These are phyloP conservation scores for Thelephora terrestris DNA, from an alignment of 1,284 basidiomycete species.

Conservation along the genomic window DNA sequence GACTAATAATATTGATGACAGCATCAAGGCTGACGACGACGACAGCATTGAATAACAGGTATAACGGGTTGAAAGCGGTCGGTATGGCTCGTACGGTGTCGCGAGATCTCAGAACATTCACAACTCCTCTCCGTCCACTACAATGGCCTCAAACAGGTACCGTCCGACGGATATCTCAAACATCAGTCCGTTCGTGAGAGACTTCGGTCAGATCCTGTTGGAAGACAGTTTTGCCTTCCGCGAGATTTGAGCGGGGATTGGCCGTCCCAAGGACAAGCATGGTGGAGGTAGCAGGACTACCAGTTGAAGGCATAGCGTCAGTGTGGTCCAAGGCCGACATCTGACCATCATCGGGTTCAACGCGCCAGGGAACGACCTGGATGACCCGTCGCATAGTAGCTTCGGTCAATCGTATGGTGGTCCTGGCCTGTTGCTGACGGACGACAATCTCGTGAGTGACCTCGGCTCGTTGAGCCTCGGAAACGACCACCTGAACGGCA, in stretches of 20 bases:
- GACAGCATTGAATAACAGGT: no score
- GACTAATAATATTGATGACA: no score
- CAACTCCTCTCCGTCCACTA: constrained; percentile 32
- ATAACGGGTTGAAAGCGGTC: constrained; percentile 49
- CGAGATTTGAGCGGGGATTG: no score
- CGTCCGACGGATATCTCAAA: constrained; percentile 56
- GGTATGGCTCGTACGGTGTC: constrained; percentile 53
- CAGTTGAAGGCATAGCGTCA: constrained; percentile 78
- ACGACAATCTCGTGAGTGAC: no score
- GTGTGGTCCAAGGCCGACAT: constrained; percentile 69
- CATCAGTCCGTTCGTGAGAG: constrained; percentile 71
- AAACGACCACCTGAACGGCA: no score
- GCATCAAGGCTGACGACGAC: no score
- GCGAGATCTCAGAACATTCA: constrained; percentile 39
- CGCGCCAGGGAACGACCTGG: no score
- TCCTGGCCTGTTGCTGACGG: constrained; percentile 56
- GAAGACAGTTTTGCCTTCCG: constrained; percentile 58
- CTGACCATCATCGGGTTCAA: constrained; percentile 60
- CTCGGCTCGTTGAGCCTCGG: no score
- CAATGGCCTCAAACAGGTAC: constrained; percentile 35
- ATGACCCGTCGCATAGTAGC: constrained; percentile 30
- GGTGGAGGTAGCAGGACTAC: constrained; percentile 73
- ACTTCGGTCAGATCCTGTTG: constrained; percentile 65
- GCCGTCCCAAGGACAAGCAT: no score
- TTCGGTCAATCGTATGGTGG: constrained; percentile 27